Base-by-base conservation (phyloP, 495 filamentous ascomycete genomes). In the Aspergillus olivimuriae region DNA sequence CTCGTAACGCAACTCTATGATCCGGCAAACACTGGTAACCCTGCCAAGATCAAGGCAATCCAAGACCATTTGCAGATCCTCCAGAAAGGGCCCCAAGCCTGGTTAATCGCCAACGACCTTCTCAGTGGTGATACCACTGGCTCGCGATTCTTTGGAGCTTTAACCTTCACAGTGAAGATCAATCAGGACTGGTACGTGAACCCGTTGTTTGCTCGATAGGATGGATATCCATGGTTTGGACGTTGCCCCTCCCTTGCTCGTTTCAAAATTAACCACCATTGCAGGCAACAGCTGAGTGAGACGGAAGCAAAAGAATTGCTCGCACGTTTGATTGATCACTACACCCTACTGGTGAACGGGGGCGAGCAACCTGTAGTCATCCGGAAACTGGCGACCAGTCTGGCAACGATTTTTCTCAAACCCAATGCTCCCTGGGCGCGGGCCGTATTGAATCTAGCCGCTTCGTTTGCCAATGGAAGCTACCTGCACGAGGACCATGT, bases 91-190 rank as follows among this genome's bases (percentile, higher is more conserved):
- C 70, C 81, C 0, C 69, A 86, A 54, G 92, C 89, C 39, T 97
- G 90, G 91, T 74, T 84, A 43, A 71, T 97, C 12, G 89, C 87
- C 7, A 78, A 89, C 54, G 75, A 73, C 14, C 73, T 97, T 10
- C 65, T 95, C 15, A 56, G 66, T 22, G 78, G 74, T 47, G 66
- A 74, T 2, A 78, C 81, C 51, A 74, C 82, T 21, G 79, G 89
- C 39, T 79, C 89, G 53, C 80, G 84, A 31, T 98, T 96, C 69
- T 95, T 89, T 60, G 92, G 86, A n/a, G 92, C 91, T 22, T 72
- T 94, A 47, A 96, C 90, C 0, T 87, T 95, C 53, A 92, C 83
- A 12, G 82, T 96, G 36, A 96, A 96, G 66, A 72, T 96, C 38
- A 95, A 96, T 51, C 75, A 78, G 24, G 85, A 91, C 57, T 86